Base-by-base conservation (phyloP, 495 filamentous ascomycete species). In the Aspergillus saccharolyticus region DNA sequence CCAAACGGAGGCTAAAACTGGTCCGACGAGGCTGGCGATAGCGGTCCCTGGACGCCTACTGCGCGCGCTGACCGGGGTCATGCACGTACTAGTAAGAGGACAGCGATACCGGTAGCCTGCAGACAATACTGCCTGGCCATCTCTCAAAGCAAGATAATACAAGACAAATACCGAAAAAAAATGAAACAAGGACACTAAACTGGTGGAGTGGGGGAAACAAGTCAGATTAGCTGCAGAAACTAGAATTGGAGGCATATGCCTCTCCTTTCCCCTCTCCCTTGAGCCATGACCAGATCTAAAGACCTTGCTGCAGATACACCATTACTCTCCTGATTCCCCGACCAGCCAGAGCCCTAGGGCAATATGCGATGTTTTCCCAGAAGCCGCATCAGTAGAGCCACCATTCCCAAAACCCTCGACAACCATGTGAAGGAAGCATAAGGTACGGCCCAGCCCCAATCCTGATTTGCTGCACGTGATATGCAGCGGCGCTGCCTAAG, bases 331-430 rank as follows among this genome's bases (percentile, higher is more conserved):
- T 55, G 56, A 44, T 63, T 63, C 64, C 61, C 64, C 61, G 64
- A 53, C 64, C 64, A 66, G 58, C 58, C 58, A 58, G 64, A 66
- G 58, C 59, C 44, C 54, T 51, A 59, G 59, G 55, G 50, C 56
- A 51, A 55, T 42, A 56, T 60, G 61, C 56, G 44, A 54, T 54
- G 60, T 28, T 20, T 24, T n/a, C 46, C 25, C 44, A 54, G n/a
- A 57, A 54, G 57, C 59, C 54, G 57, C 58, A 42, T 12, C 22
- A 17, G 33, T 44, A 25, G 49, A 19, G 22, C 49, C 17, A 43
- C n/a, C 42, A 42, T 49, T 58, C 50, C 49, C 42, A 28, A 2
- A n/a, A 56, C 55, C 52, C 51, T 47, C 20, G 44, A 22, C 45
- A 10, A 25, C 30, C 24, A 55, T 52, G 49, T 51, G 53, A 55